Evolutionary conservation across 805 yeast genomes (phyloP).

Genomic region (Torulaspora microellipsoides): DNA sequence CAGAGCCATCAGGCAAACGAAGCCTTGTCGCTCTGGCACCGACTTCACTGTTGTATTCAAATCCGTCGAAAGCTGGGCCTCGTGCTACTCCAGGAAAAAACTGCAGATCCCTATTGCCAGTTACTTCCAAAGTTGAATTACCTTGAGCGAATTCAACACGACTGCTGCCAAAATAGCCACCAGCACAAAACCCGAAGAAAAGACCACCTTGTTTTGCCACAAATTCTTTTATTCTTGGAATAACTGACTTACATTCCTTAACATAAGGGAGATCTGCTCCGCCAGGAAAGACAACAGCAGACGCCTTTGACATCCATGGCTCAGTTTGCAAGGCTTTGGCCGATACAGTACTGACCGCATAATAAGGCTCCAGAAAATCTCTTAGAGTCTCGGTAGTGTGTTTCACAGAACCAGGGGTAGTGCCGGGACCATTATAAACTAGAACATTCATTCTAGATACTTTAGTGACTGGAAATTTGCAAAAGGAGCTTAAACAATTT

Average conservation of each 20-base stretch:
- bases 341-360: slow-evolving; percentile 74
- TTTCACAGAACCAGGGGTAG: slow-evolving; percentile 80
- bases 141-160: slow-evolving; percentile 84
- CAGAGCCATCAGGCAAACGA: slow-evolving; percentile 36
- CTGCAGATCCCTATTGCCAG: slow-evolving; percentile 76
- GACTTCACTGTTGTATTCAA: slow-evolving; percentile 65
- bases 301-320: slow-evolving; percentile 83
- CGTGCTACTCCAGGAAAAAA: slow-evolving; percentile 80
- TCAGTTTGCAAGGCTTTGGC: slow-evolving; percentile 61
- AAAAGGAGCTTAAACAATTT: not conserved
- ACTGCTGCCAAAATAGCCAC: slow-evolving; percentile 78
- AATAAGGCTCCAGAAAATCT: slow-evolving; percentile 72
- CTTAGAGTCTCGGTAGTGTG: slow-evolving; percentile 78
- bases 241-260: slow-evolving; percentile 61
- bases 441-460: slow-evolving; percentile 56
- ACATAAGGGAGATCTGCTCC: slow-evolving; percentile 95
- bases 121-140: slow-evolving; percentile 63
- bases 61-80: slow-evolving; percentile 81
- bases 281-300: slow-evolving; percentile 85
- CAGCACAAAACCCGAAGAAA: slow-evolving; percentile 89
- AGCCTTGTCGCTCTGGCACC: slow-evolving; percentile 67
- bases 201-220: slow-evolving; percentile 77
- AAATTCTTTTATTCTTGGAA: slow-evolving; percentile 54
- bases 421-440: slow-evolving; percentile 72
- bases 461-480: not conserved